These are phyloP conservation scores for Shiraia sp. DNA, from an alignment of 2,329 filamentous ascomycete genomes.

Conservation along the genomic window DNA sequence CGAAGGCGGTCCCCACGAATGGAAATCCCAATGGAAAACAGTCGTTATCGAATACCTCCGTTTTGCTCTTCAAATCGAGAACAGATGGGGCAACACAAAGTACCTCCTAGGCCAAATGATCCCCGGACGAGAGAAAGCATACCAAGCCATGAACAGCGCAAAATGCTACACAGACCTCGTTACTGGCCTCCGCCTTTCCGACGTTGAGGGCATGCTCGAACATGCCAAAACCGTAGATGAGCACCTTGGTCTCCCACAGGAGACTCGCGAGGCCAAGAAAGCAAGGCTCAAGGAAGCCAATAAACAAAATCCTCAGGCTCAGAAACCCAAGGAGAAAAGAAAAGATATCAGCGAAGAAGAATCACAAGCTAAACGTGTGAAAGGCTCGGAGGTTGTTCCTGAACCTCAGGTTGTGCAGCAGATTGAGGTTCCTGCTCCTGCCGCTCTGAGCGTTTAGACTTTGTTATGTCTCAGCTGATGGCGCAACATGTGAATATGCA, in stretches of 20 bases:
- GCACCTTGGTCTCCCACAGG: slow-evolving; percentile 61
- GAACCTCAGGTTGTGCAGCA: slow-evolving; percentile 8
- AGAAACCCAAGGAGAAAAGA: slow-evolving; percentile 24
- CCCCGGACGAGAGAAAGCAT: slow-evolving; percentile 72
- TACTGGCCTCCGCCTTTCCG: slow-evolving; percentile 65
- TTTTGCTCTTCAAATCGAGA: slow-evolving; percentile 74
- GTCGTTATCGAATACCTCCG: slow-evolving; percentile 77
- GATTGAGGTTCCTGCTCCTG: slow-evolving; percentile 18
- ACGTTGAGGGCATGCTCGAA: slow-evolving; percentile 66
- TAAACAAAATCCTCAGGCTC: slow-evolving; percentile 9
- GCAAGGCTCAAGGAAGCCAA: slow-evolving; percentile 42
- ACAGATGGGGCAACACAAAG: slow-evolving; percentile 91
- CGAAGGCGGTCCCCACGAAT: slow-evolving; percentile 63
- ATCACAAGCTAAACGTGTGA: slow-evolving; percentile 32
- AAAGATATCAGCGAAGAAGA: slow-evolving; percentile 18
- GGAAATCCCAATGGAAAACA: slow-evolving; percentile 71
- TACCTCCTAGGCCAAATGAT: slow-evolving; percentile 85
- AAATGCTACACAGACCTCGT: slow-evolving; percentile 75
- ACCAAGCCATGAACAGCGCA: slow-evolving; percentile 63
- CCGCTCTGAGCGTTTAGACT: slow-evolving; percentile 24
- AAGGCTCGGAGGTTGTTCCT: slow-evolving; percentile 19
- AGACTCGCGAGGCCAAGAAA: slow-evolving; percentile 52
- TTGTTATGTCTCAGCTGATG: too few relatives aligned
- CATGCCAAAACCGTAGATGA: slow-evolving; percentile 69
- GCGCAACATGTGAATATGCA: neutral